Base-by-base conservation (phyloP, 2,329 filamentous ascomycete genomes). In the Aspergillus sp. region DNA sequence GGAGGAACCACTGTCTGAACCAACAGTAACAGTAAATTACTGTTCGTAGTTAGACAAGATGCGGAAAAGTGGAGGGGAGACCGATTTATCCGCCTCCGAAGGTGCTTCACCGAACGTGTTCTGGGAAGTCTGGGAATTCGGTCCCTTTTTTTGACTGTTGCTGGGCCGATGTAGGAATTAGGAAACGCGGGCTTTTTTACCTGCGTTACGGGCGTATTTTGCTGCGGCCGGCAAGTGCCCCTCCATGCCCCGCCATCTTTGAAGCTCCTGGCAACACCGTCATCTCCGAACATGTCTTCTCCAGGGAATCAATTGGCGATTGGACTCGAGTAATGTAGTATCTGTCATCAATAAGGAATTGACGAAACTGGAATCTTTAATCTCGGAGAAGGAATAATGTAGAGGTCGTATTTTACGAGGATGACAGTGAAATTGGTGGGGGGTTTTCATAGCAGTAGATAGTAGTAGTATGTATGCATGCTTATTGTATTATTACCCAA, bases 21-120 rank as follows among this genome's bases (percentile, higher is more conserved):
- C 47, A 30, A 19, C 25, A 30, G 30, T 50, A 30, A 19, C 25
- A 30, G 30, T 50, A 27, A 27, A 17, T 50, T 50, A 50, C 47
- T 50, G 47, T 50, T 50, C 47, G 30, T 32, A 44, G 52, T 30
- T 54, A 44, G 39, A 15, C 23, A 21, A 8, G 53, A 23, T 30
- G 52, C 10, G 38, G 30, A 21, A 11, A 17, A 36, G 41, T 30
- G 53, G 42, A 55, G 53, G 25, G 17, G 19, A 44, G 11, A 23
- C 52, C 53, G 47, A 55, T 47, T 55, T 55, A 47, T 55, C 53
- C 53, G 53, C 15, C 30, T 39, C 53, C 53, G 53, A 55, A 42
- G 17, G 39, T 10, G 39, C 53, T 47, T 55, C 53, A 55, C 53
- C 53, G 53, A 55, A 55, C n/a, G 53, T 41, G 53, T 41, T 55